Conservation (phyloP, 225 moss, liverwort and hornwort species). For the Polytrichum commune region DNA sequence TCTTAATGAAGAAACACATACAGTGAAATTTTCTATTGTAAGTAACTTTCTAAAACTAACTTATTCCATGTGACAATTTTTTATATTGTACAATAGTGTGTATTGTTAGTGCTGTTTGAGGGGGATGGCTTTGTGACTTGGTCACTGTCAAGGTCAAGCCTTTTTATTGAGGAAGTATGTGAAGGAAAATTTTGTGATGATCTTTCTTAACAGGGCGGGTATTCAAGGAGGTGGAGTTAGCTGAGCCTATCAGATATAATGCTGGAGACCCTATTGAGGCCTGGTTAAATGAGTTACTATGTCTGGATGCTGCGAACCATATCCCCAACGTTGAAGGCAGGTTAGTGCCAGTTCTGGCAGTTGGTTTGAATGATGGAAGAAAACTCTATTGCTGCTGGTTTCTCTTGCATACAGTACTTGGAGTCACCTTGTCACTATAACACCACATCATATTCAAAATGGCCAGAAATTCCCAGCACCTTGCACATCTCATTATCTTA, state of each 20-base stretch:
- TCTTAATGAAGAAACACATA: no score
- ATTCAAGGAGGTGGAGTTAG: slow-evolving; percentile 83
- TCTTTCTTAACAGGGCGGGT: slow-evolving; percentile 55
- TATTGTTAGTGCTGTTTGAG: not conserved
- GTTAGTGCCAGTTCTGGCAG: slow-evolving; percentile 7
- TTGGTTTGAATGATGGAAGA: no score
- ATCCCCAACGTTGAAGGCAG: slow-evolving; percentile 82
- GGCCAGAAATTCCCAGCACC: no score
- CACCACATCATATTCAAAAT: no score
- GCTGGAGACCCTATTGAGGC: slow-evolving; percentile 87
- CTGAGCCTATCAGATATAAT: slow-evolving; percentile 92
- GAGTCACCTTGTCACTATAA: no score
- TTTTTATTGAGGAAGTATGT: not conserved
- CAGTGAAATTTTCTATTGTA: no score
- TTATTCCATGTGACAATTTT: no score
- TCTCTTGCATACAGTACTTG: no score
- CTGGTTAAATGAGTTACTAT: slow-evolving; percentile 90
- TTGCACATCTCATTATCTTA: no score
- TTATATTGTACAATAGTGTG: no score
- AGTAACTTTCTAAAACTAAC: no score
- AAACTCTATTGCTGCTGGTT: no score
- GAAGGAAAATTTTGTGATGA: not conserved
- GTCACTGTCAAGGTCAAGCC: not conserved
- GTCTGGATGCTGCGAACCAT: slow-evolving; percentile 92
- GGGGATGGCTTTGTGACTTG: not conserved